Evolutionary conservation across 2,329 filamentous ascomycete genomes (phyloP), one percentile per base, ranked within the genome.

Genomic region (Xylaria hypoxylon): DNA sequence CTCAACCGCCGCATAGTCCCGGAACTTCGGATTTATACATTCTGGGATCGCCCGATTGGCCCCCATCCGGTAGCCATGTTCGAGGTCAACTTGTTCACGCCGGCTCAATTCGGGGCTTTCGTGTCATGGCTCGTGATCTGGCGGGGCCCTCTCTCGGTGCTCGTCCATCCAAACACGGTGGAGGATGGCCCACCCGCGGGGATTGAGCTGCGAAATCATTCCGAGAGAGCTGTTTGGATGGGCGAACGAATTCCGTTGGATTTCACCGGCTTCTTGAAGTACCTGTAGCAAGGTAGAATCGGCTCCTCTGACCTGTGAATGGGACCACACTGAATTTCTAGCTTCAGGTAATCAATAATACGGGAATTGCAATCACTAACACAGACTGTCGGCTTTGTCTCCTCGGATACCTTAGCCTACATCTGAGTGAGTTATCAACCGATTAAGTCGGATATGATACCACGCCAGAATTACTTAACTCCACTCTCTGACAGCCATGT

Each of bases 1-100:
- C 19, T 28, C 28, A 45, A 22, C 13, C 24, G n/a, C 42, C 24
- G 26, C 26, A 35, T 17, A 94, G 92, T 97, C 75, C 93, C 94
- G 8, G 94, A 97, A 77, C 83, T 97, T 19, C 87, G 93, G 60
- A 90, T 96, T 72, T 97, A 97, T 77, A 83, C 79, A 15, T 82
- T 97, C 70, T 96, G 88, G 86, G 90, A 96, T 70, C 79, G 81
- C 15, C 93, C 94, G 0, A 79, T 97, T 31, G 94, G 94, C 0
- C 94, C 94, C 0, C 94, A 97, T 77, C 90, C 91, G 0, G 79
- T 93, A 0, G 91, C 89, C 59, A 97, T 97, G 93, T 97, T 97
- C 74, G 94, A 97, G 79, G 93, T 97, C 51, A 96, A 96, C 72
- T 51, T 97, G 22, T 93, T 95, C 77, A 93, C 90, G 0, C 94